These are phyloP conservation scores for Fusarium stilboides DNA, from an alignment of 2,329 filamentous ascomycete species.

Conservation along the genomic window DNA sequence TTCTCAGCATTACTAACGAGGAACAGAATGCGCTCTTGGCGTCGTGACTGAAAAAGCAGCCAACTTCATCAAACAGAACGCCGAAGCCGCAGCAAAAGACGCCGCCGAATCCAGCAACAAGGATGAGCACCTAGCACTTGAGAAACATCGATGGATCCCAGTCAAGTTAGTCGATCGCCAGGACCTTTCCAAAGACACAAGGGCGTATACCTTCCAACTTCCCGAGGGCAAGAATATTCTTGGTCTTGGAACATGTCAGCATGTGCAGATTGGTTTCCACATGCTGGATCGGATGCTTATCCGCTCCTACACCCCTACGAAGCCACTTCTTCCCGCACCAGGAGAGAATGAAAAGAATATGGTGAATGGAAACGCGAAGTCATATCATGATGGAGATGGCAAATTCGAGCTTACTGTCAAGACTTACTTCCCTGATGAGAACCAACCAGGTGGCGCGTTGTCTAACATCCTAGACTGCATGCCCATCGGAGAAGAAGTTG, in stretches of 20 bases:
- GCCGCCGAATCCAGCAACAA: constrained; percentile 48
- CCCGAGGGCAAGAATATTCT: constrained; percentile 58
- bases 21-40: constrained; percentile 63
- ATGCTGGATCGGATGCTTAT: constrained; percentile 66
- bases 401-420: constrained; percentile 66
- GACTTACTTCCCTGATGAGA: constrained; percentile 64
- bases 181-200: constrained; percentile 58
- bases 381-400: constrained; percentile 54
- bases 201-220: constrained; percentile 62
- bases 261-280: constrained; percentile 68
- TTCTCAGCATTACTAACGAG: constrained; percentile 28
- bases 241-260: constrained; percentile 66
- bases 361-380: background rate
- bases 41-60: constrained; percentile 64
- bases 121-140: constrained; percentile 53
- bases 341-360: background rate
- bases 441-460: constrained; percentile 68
- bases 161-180: constrained; percentile 58
- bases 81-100: constrained; percentile 58
- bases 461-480: constrained; percentile 68
- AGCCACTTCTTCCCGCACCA: constrained; percentile 56
- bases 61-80: constrained; percentile 62
- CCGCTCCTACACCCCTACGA: constrained; percentile 65
- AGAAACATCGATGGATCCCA: constrained; percentile 63
- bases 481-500: constrained; percentile 63